A percentile compares a stretch with the other conserved stretches of the same genome.
phyloP scores from a whole-genome alignment of 306 rosid species.

The Biancaea sappan region DNA sequence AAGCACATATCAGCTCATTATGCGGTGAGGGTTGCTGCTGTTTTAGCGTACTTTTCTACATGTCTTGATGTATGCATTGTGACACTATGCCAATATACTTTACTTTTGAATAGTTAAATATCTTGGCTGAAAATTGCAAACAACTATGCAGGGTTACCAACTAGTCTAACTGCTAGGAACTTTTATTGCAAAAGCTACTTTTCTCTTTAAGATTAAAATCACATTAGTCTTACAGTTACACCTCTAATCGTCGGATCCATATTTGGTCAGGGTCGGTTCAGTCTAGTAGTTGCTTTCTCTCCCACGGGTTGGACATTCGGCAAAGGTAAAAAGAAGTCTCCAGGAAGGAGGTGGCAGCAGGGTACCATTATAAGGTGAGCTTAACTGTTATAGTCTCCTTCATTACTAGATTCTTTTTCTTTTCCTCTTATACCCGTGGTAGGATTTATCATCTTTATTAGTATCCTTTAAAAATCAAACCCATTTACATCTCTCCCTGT shows the following conservation, averaged over 20 bases:
- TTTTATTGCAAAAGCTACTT: background rate
- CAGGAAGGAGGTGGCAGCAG: slow-evolving; percentile 90
- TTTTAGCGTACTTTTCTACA: background rate
- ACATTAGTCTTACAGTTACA: background rate
- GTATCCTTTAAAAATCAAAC: background rate
- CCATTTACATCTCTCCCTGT: background rate
- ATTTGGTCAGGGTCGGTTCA: slow-evolving; percentile 64
- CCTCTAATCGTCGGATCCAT: slow-evolving; percentile 25
- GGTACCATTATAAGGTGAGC: slow-evolving; percentile 90
- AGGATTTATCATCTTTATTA: background rate
- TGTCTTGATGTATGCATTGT: slow-evolving; percentile 3
- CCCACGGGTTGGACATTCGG: slow-evolving; percentile 96
- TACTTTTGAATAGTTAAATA: slow-evolving; percentile 13
- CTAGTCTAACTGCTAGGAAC: slow-evolving; percentile 6
- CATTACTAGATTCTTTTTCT: background rate
- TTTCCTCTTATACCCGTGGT: background rate
- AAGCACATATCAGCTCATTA: slow-evolving; percentile 82
- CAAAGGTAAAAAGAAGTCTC: slow-evolving; percentile 91
- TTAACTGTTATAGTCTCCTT: slow-evolving; percentile 20
- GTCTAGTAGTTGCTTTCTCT: slow-evolving; percentile 89
- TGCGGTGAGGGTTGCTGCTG: slow-evolving; percentile 47
- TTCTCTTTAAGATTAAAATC: slow-evolving; percentile 15
- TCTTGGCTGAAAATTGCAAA: slow-evolving; percentile 17
- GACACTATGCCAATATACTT: slow-evolving; percentile 8
- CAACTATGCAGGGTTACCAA: background rate